Evolutionary conservation across 768 basidiomycete species (phyloP), one percentile per base, ranked within the genome.

Genomic region (Amanita pseudoporphyria): DNA sequence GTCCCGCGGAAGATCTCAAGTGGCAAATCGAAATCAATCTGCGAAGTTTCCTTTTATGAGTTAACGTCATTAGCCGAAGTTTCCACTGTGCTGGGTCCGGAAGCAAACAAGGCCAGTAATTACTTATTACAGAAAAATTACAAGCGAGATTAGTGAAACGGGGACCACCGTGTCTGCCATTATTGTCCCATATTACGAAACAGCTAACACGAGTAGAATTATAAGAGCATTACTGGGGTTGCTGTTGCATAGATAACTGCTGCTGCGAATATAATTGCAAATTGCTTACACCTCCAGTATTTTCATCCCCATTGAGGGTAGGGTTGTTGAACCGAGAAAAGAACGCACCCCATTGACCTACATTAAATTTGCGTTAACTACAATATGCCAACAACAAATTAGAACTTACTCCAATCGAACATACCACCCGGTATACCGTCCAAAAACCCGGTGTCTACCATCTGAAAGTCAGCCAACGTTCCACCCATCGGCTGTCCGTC

Each of bases 321-420:
- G n/a, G 18, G 31, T 64, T 64, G 32, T 63, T 64, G 52, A 87
- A 76, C 42, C 84, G 74, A 32, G 82, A 69, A 63, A 90, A 89
- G 67, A 87, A 89, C 28, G 71, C 79, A 45, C 88, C 87, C 87
- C 87, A 89, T 70, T 87, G 85, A 38, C 79, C 87, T 89, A 60
- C 45, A 52, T 46, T 6, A 42, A 37, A 19, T 47, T 24, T 22
- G 18, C 44, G 26, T 54, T 54, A 42, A 31, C 46, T 22, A 36
- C 48, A 30, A 35, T 21, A 38, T 49, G 19, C 13, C 26, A 47
- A 45, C 19, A 37, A 19, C 14, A 45, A 42, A 36, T 33, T 45
- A 45, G 13, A 19, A 69, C 72, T 56, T 57, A 87, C 87, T 78
- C 85, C 86, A 91, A 63, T 90, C 87, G 64, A 88, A 91, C 86